These are phyloP conservation scores for Fusarium buxicola DNA, from an alignment of 2,329 filamentous ascomycete genomes.

Conservation along the genomic window DNA sequence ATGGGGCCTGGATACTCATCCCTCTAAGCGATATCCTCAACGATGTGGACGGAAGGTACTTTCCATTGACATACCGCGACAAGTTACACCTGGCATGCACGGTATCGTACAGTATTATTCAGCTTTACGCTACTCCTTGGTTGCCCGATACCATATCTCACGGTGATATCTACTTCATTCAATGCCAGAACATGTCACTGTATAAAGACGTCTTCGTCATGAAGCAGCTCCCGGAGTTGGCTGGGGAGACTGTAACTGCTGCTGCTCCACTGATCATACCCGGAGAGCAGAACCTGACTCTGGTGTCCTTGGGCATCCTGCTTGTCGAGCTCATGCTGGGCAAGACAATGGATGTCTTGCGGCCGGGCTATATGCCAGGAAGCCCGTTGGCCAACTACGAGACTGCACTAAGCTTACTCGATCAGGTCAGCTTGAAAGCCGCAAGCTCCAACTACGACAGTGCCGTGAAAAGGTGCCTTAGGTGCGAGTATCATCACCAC, in stretches of 20 bases:
- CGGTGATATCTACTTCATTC: background rate
- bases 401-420: background rate
- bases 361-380: background rate
- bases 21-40: background rate
- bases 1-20: background rate
- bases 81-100: background rate
- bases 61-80: background rate
- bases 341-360: background rate
- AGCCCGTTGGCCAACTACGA: background rate
- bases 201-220: background rate
- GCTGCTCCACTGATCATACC: background rate
- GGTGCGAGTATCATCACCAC: no score
- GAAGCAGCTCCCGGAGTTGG: background rate
- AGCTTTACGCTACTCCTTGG: background rate
- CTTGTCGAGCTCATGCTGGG: slow-evolving; percentile 12
- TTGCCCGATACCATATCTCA: background rate
- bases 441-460: slow-evolving; percentile 1
- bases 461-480: background rate
- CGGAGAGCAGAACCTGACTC: background rate
- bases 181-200: background rate
- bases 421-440: background rate
- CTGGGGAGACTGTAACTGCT: background rate
- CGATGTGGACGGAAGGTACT: background rate
- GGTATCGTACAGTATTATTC: background rate
- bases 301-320: slow-evolving; percentile 1